phyloP scores from a whole-genome alignment of 441 rosid species.

The Populus tomentosa region DNA sequence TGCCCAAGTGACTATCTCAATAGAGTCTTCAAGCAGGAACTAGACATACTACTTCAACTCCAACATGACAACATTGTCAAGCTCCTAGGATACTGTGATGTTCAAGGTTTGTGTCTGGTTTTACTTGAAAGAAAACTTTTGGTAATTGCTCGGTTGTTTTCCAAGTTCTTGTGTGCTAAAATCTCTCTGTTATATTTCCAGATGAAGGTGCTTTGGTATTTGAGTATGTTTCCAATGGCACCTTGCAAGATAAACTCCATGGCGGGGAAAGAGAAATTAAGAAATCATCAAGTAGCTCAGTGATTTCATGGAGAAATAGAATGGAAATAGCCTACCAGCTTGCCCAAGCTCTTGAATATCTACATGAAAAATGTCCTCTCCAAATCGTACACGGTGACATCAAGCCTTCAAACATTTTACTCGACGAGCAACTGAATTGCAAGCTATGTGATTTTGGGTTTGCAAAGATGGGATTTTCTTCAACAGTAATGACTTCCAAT shows the following conservation, averaged over 20 bases:
- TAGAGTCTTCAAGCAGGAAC: constrained; percentile 59
- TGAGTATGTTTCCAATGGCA: constrained; percentile 66
- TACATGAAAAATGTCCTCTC: constrained; percentile 63
- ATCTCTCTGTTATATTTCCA: constrained; percentile 4
- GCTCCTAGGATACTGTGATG: constrained; percentile 69
- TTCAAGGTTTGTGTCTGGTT: constrained; percentile 33
- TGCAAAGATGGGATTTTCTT: constrained; percentile 79
- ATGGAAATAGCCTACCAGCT: constrained; percentile 60
- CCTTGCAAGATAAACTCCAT: constrained; percentile 62
- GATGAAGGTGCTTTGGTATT: constrained; percentile 68
- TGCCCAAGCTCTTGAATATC: constrained; percentile 62
- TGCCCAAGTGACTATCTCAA: constrained; percentile 52
- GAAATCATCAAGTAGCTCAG: background rate
- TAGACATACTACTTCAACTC: constrained; percentile 60
- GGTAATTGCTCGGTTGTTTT: background rate
- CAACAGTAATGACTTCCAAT: constrained; percentile 32
- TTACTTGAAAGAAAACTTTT: background rate
- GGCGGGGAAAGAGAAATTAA: background rate
- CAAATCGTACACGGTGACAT: constrained; percentile 80
- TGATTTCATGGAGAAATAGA: constrained; percentile 59
- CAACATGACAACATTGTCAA: constrained; percentile 62
- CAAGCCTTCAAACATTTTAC: constrained; percentile 68
- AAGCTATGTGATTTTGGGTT: constrained; percentile 87
- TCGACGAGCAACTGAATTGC: constrained; percentile 57
- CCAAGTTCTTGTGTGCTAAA: background rate